These are phyloP conservation scores for Ceratobasidium sp. DNA, from an alignment of 1,284 basidiomycete genomes.

Conservation along the genomic window DNA sequence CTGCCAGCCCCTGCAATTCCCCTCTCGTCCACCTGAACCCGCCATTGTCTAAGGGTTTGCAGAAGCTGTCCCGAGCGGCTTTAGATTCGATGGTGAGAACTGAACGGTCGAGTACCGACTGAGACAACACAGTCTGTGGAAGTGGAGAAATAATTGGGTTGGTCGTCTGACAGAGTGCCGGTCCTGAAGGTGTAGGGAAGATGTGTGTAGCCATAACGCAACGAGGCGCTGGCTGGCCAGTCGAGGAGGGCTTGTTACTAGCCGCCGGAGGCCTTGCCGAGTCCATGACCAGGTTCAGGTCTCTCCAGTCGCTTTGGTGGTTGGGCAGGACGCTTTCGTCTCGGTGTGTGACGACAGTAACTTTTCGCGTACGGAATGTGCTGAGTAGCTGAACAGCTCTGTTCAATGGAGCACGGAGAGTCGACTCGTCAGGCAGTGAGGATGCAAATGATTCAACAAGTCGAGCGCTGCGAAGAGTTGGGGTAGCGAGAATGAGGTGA, in stretches of 20 bases:
- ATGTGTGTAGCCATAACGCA: constrained; percentile 75
- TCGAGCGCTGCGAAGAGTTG: constrained; percentile 68
- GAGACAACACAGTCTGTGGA: constrained; percentile 63
- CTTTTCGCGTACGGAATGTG: constrained; percentile 63
- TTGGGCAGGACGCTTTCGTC: constrained; percentile 68
- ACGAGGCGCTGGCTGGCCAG: constrained; percentile 53
- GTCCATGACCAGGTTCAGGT: constrained; percentile 69
- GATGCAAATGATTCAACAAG: constrained; percentile 60
- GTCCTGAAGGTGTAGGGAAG: constrained; percentile 52
- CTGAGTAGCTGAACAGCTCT: constrained; percentile 58
- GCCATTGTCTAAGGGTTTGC: constrained; percentile 9
- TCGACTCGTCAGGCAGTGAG: constrained; percentile 53
- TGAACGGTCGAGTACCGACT: constrained; percentile 70
- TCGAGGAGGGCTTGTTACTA: constrained; percentile 49
- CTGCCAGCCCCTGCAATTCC: constrained; percentile 53
- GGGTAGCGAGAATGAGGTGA: constrained; percentile 75
- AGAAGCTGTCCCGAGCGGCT: constrained; percentile 53
- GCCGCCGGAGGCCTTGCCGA: constrained; percentile 46
- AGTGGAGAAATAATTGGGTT: constrained; percentile 71
- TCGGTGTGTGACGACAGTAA: constrained; percentile 59
- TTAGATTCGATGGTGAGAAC: constrained; percentile 65
- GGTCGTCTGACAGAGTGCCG: constrained; percentile 72
- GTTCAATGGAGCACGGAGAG: constrained; percentile 51
- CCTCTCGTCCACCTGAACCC: constrained; percentile 51
- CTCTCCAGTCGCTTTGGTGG: constrained; percentile 62